These are phyloP conservation scores for Xylaria grammica DNA, from an alignment of 495 filamentous ascomycete species.

Conservation along the genomic window DNA sequence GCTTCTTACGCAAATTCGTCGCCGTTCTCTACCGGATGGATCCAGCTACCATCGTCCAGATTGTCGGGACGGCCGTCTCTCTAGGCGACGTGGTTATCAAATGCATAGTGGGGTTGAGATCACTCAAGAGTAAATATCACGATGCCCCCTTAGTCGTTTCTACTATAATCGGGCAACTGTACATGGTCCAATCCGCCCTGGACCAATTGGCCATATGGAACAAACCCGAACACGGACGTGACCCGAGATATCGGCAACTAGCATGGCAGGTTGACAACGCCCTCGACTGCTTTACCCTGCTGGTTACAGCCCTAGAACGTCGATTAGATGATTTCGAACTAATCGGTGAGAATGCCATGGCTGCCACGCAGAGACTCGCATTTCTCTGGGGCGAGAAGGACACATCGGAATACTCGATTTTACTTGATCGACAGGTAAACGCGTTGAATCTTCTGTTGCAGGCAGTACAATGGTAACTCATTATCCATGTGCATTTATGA, in stretches of 20 bases:
- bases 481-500: not conserved
- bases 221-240: not conserved
- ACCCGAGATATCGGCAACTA: conserved; percentile 7
- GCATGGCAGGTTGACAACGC: not conserved
- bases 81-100: conserved; percentile 23
- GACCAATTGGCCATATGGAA: conserved; percentile 7
- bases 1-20: no score
- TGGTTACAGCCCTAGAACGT: not conserved
- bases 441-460: conserved; percentile 24
- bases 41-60: conserved; percentile 14
- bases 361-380: conserved; percentile 1
- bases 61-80: conserved; percentile 17
- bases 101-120: conserved; percentile 14
- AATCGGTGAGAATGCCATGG: not conserved
- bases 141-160: conserved; percentile 11
- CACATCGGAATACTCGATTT: conserved; percentile 7
- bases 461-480: conserved; percentile 24
- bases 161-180: conserved; percentile 19
- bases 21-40: conserved; percentile 3
- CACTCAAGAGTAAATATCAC: conserved; percentile 14
- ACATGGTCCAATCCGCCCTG: conserved; percentile 14
- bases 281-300: not conserved
- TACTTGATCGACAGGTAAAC: conserved; percentile 23
- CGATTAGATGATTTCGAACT: not conserved
- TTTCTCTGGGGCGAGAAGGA: conserved; percentile 23